Evolutionary conservation across 257 asterid species (phyloP), one percentile per base, ranked within the genome.

Genomic region (Salvia splendens): DNA sequence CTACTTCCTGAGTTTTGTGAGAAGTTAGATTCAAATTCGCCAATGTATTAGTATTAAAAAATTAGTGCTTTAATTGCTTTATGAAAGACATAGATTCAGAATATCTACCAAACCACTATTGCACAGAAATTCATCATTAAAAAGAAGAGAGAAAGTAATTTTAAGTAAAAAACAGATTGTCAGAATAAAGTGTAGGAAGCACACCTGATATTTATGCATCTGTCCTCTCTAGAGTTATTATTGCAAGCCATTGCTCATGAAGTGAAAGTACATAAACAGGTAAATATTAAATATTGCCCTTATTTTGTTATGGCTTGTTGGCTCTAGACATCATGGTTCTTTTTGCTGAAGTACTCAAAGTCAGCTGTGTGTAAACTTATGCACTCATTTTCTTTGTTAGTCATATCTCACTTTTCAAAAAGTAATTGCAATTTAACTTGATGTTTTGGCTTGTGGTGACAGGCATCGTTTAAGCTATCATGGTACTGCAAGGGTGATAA

Each of bases 401-500:
- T 43, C 28, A 5, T 28, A 6, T 63, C 15, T 12, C 40, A 58
- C 55, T 6, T 42, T 2, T 14, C 8, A 36, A n/a, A 40, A 64
- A 48, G 30, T 32, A 35, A 49, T 51, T 47, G 63, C 73, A 46
- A 53, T 66, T 30, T 66, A n/a, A 56, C 41, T 7, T 58, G 58
- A 73, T 48, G 38, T 61, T 63, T 66, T 65, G 58, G 74, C 48
- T 67, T 78, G 14, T 70, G 72, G 83, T 42, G 42, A 41, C 77
- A 93, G 99, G 99, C 99, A 62, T 86, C 95, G 35, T 93, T 93
- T 81, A 90, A 87, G 81, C 79, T 93, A 24, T 83, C 99, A 58
- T 93, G 99, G 99, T 83, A 82, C 80, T 88, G 89, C 87, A 93
- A 93, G 72, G 99, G 97, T 64, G 96, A 90, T 58, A 90, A 85